Conservation (phyloP, 78 protist genomes). For the Cavenderia fasciculata region DNA sequence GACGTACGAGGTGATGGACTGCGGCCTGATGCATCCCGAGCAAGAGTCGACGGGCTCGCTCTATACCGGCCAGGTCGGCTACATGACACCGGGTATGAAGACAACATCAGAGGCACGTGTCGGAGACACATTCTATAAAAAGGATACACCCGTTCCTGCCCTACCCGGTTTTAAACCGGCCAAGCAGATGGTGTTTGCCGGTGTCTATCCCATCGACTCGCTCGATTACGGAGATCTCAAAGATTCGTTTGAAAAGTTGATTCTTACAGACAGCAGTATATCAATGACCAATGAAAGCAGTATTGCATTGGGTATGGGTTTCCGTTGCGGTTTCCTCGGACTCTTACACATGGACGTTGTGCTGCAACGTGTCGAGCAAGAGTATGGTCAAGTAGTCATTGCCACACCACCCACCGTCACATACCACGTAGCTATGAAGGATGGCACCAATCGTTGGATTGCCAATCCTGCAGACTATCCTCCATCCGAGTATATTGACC, state of each 20-base stretch:
- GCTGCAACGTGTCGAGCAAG: slow-evolving; percentile 87
- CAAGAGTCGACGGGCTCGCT: slow-evolving; percentile 67
- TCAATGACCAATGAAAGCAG: slow-evolving; percentile 31
- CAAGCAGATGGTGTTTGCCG: slow-evolving; percentile 87
- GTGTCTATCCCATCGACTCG: slow-evolving; percentile 80
- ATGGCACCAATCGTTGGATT: slow-evolving; percentile 30
- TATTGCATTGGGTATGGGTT: slow-evolving; percentile 94
- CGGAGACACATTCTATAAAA: slow-evolving; percentile 92
- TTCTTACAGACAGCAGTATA: slow-evolving; percentile 87
- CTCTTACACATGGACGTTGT: slow-evolving; percentile 95
- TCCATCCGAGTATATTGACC: neutral
- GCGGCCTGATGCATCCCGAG: slow-evolving; percentile 92
- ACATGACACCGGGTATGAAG: slow-evolving; percentile 81
- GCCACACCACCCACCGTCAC: slow-evolving; percentile 94
- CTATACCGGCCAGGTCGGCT: slow-evolving; percentile 94
- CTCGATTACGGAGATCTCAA: slow-evolving; percentile 30
- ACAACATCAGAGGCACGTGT: slow-evolving; percentile 84
- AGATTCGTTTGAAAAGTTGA: slow-evolving; percentile 79
- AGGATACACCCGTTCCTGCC: slow-evolving; percentile 58
- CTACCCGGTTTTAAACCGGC: slow-evolving; percentile 88
- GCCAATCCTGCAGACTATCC: slow-evolving; percentile 73
- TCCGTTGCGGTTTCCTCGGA: slow-evolving; percentile 96
- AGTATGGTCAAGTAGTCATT: slow-evolving; percentile 79
- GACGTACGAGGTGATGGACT: slow-evolving; percentile 83
- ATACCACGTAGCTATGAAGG: slow-evolving; percentile 29